Percentiles rank a stretch among this genome's conserved stretches.
Evolutionary conservation across 1,139 yeast genomes (phyloP).

Genomic region (Kurtzmaniella quercitrusa): DNA sequence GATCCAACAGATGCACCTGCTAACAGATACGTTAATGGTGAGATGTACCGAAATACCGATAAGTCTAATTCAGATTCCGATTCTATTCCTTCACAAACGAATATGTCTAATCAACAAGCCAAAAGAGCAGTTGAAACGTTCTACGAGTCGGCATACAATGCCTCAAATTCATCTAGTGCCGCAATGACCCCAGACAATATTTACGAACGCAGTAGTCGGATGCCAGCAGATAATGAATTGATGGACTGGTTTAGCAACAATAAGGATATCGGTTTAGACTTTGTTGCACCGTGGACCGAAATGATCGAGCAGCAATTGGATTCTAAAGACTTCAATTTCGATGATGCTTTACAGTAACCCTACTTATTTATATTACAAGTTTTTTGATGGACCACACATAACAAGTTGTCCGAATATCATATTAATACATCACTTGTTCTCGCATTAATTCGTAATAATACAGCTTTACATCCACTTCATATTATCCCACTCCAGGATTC

Average conservation of each 20-base stretch:
- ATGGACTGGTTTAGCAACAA: constrained; percentile 72
- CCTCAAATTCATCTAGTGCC: neutral
- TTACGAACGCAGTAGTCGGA: neutral
- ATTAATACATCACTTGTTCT: neutral
- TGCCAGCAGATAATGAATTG: constrained; percentile 31
- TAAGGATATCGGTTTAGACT: constrained; percentile 68
- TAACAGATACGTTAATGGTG: neutral
- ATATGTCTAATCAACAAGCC: neutral
- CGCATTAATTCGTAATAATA: neutral
- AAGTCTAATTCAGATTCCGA: neutral
- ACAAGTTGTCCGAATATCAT: neutral
- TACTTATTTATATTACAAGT: too few species aligned
- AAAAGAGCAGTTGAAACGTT: neutral
- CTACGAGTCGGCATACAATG: neutral
- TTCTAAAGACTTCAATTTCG: constrained; percentile 32
- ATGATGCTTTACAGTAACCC: constrained; percentile 16
- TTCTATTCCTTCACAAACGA: neutral
- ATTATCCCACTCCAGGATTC: constrained; percentile 24
- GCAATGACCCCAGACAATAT: neutral
- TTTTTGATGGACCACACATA: too few species aligned
- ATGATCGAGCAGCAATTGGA: constrained; percentile 65
- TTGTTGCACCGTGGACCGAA: constrained; percentile 87
- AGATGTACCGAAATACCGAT: neutral
- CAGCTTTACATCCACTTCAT: neutral
- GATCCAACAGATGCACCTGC: neutral